Base-by-base conservation (phyloP, 2,329 filamentous ascomycete species). In the Epichloe uncinata region DNA sequence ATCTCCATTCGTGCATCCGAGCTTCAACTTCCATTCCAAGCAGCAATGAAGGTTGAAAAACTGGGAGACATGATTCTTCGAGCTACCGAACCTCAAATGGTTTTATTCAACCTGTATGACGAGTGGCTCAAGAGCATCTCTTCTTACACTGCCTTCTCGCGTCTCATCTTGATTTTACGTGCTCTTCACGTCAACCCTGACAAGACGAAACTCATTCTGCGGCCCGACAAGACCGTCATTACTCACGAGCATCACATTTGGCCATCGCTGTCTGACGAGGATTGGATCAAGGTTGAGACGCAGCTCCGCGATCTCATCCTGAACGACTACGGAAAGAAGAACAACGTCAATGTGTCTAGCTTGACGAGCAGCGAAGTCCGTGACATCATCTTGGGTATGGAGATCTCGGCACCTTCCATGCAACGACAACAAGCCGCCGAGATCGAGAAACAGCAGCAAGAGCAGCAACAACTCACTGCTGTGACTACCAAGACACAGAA, bases 231-330 rank as follows among this genome's bases (percentile, higher is more conserved):
- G 81, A 95, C 84, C 1, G 89, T 98, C 56, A 95, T 98, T 61
- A 98, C 93, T 0, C 89, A 97, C 60, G 90, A 97, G 62, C 93
- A 98, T 70, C 93, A 98, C 66, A 98, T 98, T 64, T 98, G 93
- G 93, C 93, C 93, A 1, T 84, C 88, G 0, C 72, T 98, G 50
- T 84, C 87, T 0, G 93, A 98, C 56, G 93, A 98, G 60, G 90
- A 95, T 55, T 98, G 93, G 93, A 93, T 98, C 69, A 96, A 96
- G 79, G 88, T 98, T n/a, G 93, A 98, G 74, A 89, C 89, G 43
- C 87, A 95, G 63, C 74, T 98, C 41, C 84, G 93, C 66, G 93
- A 98, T 73, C 73, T 98, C 56, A 98, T 98, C 60, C 66, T 98
- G 58, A 96, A 97, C 58, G 93, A 98, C 65, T 98, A 98, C 64